Base-by-base conservation (phyloP, 352 stramenopile genomes). In the Globisporangium sylvaticum region DNA sequence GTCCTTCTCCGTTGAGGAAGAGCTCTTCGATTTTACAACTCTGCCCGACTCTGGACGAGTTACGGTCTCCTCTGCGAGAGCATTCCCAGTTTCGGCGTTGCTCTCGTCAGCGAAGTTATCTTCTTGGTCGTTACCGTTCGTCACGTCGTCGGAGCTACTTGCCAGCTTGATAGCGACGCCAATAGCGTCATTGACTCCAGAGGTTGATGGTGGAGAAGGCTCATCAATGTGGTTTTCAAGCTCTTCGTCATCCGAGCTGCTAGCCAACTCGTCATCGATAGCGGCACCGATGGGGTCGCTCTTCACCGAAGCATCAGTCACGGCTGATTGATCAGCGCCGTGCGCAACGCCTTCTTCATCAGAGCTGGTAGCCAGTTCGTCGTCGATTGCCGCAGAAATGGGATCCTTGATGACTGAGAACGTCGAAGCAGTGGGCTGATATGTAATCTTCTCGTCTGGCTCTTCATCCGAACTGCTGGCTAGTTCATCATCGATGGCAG, bases 401-500 rank as follows among this genome's bases (percentile, higher is more conserved):
- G 50, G 24, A 10, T 29, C 50, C 15, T 20, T 56, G 50, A 27
- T 27, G 12, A 32, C n/a, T 9, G 12, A 27, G 50, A 18, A 12
- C 10, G 22, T 56, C 24, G 22, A n/a, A 15, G 22, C 3, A 3
- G 50, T 5, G 3, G 22, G 31, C 55, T 25, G 64, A 71, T 29
- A 24, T 63, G 18, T 37, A 12, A 7, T 27, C 27, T 18, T 25
- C 50, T 66, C 20, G 8, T 62, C 46, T n/a, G 62, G 55, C 37
- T 77, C 69, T 18, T 79, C 70, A 3, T 77, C 67, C 9, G 27
- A 58, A 9, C 58, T 76, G 27, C 46, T 66, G 9, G 73, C 75
- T 56, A 87, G 60, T 20, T 76, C 74, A 31, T 75, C 74, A 34
- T 87, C 78, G 24, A 87, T 62, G 2, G 64, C 68, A 6, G 70